Percentiles rank a stretch among this genome's conserved stretches.
Evolutionary conservation across 768 basidiomycete species (phyloP).

Genomic region (Boletus reticuloceps): DNA sequence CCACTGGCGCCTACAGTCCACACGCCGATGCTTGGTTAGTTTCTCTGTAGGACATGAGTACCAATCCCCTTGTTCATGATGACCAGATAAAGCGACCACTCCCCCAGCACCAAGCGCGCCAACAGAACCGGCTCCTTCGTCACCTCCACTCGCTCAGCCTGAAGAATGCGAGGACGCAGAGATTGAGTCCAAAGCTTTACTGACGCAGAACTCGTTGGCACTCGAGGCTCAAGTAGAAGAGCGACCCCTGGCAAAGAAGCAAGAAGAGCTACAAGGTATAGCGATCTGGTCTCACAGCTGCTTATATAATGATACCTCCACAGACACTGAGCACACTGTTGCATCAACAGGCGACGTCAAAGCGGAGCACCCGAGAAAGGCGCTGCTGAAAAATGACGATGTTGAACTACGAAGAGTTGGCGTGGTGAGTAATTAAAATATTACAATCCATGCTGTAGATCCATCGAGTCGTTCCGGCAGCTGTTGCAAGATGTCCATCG

Average conservation of each 20-base stretch:
- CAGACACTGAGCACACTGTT: conserved; percentile 13
- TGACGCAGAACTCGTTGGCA: conserved; percentile 69
- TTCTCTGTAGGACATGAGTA: not conserved
- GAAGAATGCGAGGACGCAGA: conserved; percentile 47
- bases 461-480: conserved; percentile 36
- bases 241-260: conserved; percentile 83
- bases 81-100: conserved; percentile 19
- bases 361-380: conserved; percentile 58
- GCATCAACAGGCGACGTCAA: conserved; percentile 24
- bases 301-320: not conserved
- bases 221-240: conserved; percentile 85
- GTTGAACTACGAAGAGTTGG: conserved; percentile 75
- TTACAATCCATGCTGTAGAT: not conserved
- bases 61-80: conserved; percentile 5
- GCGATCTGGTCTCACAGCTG: conserved; percentile 16
- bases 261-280: conserved; percentile 68
- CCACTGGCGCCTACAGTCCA: conserved; percentile 34
- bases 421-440: conserved; percentile 46
- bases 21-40: conserved; percentile 24
- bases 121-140: conserved; percentile 5
- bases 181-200: conserved; percentile 50
- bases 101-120: conserved; percentile 19
- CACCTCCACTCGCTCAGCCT: conserved; percentile 15
- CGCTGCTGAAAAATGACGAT: conserved; percentile 86
- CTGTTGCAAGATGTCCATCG: conserved; percentile 79